Conservation (phyloP, 2,329 filamentous ascomycete genomes). For the Arthroderma sp. region DNA sequence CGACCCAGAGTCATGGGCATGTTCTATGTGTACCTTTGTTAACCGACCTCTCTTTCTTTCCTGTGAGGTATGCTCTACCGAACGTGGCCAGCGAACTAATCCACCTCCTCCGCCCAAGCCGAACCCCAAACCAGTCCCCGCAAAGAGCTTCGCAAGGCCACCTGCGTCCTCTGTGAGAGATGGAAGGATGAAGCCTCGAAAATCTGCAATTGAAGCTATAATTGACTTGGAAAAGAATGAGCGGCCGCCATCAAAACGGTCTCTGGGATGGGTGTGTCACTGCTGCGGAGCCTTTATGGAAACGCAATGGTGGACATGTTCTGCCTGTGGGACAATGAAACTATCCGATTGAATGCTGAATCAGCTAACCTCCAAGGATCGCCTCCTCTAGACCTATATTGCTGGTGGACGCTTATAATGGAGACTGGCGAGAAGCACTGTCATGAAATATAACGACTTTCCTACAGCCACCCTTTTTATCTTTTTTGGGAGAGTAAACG, state of each 20-base stretch:
- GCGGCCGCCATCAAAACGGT: conserved; percentile 34
- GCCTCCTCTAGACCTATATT: too few species aligned
- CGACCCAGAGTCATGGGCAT: conserved; percentile 43
- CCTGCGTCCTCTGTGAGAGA: neutral
- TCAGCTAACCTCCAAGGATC: neutral
- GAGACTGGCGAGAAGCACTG: too few species aligned
- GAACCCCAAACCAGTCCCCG: conserved; percentile 2
- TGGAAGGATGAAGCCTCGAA: conserved; percentile 13
- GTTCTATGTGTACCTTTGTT: conserved; percentile 49
- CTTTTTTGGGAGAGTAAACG: neutral
- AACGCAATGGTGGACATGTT: conserved; percentile 53
- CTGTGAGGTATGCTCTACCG: conserved; percentile 49
- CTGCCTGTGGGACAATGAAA: conserved; percentile 49
- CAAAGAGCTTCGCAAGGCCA: conserved; percentile 5
- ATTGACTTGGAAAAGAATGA: conserved; percentile 32
- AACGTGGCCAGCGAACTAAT: conserved; percentile 36
- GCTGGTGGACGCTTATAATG: too few species aligned
- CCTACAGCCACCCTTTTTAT: neutral
- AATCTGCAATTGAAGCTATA: conserved; percentile 29
- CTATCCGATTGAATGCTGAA: conserved; percentile 9
- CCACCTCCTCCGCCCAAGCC: neutral
- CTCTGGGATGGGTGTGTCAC: conserved; percentile 48
- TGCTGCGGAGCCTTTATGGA: conserved; percentile 53
- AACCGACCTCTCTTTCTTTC: conserved; percentile 48
- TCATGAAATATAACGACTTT: neutral